These are phyloP conservation scores for Hippophae tibetana DNA, from an alignment of 306 rosid species.

Conservation along the genomic window DNA sequence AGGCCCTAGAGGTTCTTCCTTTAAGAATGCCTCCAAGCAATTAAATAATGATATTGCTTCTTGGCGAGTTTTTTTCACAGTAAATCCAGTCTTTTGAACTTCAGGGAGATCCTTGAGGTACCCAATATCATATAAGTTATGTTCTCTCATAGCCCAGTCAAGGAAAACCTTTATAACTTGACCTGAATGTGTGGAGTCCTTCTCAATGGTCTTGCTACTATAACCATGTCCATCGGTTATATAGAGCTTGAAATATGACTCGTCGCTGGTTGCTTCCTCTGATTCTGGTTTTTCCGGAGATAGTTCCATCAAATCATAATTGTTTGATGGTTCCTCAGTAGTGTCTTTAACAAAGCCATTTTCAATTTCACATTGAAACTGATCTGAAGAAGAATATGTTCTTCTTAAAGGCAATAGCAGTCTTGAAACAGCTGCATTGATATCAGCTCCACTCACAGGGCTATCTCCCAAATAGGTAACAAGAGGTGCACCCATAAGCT, in stretches of 20 bases:
- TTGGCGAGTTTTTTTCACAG: constrained; percentile 77
- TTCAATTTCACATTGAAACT: constrained; percentile 52
- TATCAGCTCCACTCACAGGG: constrained; percentile 44
- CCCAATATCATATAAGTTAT: constrained; percentile 57
- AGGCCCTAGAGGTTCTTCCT: constrained; percentile 96
- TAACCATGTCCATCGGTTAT: constrained; percentile 37
- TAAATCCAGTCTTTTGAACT: constrained; percentile 63
- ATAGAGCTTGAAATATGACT: constrained; percentile 55
- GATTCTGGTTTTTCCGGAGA: constrained; percentile 30
- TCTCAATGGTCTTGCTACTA: constrained; percentile 53
- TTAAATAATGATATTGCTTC: constrained; percentile 93
- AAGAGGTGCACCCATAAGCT: constrained; percentile 79
- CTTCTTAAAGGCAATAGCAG: constrained; percentile 64
- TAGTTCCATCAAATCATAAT: constrained; percentile 22
- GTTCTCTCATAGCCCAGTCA: constrained; percentile 77
- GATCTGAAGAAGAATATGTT: constrained; percentile 36
- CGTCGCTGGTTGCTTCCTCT: constrained; percentile 43
- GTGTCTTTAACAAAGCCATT: constrained; percentile 53
- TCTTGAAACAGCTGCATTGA: constrained; percentile 45
- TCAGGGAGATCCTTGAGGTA: constrained; percentile 91
- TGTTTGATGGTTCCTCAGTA: constrained; percentile 41
- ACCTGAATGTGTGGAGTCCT: constrained; percentile 45
- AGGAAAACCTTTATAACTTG: constrained; percentile 43
- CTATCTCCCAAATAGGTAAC: constrained; percentile 64
- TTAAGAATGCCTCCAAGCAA: constrained; percentile 93